Conservation (phyloP, 192 early-diverging fungal species). For the Coemansia sp. region DNA sequence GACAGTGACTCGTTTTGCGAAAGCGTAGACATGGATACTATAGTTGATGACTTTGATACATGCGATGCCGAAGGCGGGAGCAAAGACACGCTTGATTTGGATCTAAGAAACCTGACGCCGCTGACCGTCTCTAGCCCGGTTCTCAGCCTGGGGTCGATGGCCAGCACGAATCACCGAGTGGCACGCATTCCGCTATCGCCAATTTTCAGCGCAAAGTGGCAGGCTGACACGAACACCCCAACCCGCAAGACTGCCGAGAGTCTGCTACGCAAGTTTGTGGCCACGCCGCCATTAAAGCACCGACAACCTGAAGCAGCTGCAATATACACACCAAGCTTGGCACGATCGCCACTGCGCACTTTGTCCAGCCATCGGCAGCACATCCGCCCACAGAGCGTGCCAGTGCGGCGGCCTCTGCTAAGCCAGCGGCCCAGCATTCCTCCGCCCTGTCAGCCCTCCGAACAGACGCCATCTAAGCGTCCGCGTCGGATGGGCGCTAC, state of each 20-base stretch:
- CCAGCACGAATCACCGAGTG: not conserved
- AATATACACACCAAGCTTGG: not conserved
- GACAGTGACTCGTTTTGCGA: slow-evolving; percentile 28
- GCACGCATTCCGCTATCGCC: not conserved
- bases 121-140: slow-evolving; percentile 31
- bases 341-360: slow-evolving; percentile 14
- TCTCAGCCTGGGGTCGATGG: slow-evolving; percentile 20
- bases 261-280: not conserved
- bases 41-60: slow-evolving; percentile 10
- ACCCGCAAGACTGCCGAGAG: not conserved
- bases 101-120: slow-evolving; percentile 2
- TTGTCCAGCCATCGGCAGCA: slow-evolving; percentile 19
- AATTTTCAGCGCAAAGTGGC: not conserved
- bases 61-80: slow-evolving; percentile 3
- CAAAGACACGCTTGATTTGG: not conserved
- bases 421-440: slow-evolving; percentile 18
- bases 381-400: slow-evolving; percentile 12
- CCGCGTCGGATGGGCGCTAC: slow-evolving; percentile 22
- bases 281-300: not conserved
- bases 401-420: slow-evolving; percentile 12
- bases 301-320: not conserved
- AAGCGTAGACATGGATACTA: not conserved
- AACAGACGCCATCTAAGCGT: slow-evolving; percentile 32
- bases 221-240: no score
- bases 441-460: not conserved